A percentile compares a stretch with the other conserved stretches of the same genome.
phyloP scores from a whole-genome alignment of 2,329 filamentous ascomycete species.

The Claviceps spartinae region DNA sequence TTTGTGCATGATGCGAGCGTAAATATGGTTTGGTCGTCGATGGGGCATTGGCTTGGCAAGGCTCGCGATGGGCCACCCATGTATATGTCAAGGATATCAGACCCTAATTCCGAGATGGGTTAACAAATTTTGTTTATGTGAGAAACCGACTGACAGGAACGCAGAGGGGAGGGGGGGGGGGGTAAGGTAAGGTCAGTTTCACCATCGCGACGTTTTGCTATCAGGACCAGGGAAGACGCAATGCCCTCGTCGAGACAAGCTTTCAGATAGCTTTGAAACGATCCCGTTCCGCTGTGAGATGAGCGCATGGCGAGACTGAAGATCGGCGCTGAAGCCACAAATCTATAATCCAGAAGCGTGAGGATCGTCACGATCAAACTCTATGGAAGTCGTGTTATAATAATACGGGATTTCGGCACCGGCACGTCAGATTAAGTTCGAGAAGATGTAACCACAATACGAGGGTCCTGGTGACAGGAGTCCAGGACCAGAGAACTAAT shows the following conservation, averaged over 20 bases:
- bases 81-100: background rate
- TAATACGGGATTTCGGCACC: too few species aligned
- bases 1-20: constrained; percentile 25
- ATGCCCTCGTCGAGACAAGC: background rate
- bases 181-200: background rate
- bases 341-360: too few species aligned
- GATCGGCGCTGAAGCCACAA: too few species aligned
- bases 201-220: background rate
- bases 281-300: background rate
- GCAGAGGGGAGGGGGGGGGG: background rate
- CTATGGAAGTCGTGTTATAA: too few species aligned
- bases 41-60: background rate
- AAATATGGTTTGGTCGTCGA: background rate
- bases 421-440: too few species aligned
- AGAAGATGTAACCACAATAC: too few species aligned
- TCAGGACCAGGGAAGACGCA: background rate
- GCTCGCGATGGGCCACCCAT: background rate
- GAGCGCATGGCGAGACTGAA: too few species aligned
- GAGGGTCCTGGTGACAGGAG: too few species aligned
- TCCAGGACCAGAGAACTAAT: too few species aligned
- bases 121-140: background rate
- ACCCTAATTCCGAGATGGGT: background rate
- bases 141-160: background rate
- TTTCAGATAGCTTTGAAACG: background rate
- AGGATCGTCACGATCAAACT: too few species aligned